These are phyloP conservation scores for Kwoniella shandongensis DNA, from an alignment of 768 basidiomycete genomes.

Conservation along the genomic window DNA sequence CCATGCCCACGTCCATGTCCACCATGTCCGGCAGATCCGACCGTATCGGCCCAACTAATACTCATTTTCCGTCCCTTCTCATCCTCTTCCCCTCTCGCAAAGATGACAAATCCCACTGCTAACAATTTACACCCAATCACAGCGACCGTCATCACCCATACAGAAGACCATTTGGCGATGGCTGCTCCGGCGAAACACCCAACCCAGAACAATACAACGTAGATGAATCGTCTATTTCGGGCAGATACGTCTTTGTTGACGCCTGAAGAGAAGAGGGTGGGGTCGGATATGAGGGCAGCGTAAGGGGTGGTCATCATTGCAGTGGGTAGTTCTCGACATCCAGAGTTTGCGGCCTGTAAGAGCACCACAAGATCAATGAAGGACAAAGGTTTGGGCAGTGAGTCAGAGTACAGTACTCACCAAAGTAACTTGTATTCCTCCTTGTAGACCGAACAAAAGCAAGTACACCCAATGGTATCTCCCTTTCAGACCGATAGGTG, in stretches of 20 bases:
- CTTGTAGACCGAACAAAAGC: slow-evolving; percentile 25
- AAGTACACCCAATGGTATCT: slow-evolving; percentile 26
- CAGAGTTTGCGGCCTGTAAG: slow-evolving; percentile 26
- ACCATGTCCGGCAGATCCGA: no score
- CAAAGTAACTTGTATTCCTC: slow-evolving; percentile 29
- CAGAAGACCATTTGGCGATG: slow-evolving; percentile 7
- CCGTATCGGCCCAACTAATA: no score
- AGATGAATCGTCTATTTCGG: slow-evolving; percentile 30
- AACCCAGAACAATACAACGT: slow-evolving; percentile 30
- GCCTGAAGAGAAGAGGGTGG: slow-evolving; percentile 17
- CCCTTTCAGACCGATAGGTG: neutral
- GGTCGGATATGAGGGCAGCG: slow-evolving; percentile 35
- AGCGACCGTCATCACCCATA: slow-evolving; percentile 9
- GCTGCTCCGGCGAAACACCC: slow-evolving; percentile 22
- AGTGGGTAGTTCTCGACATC: slow-evolving; percentile 29
- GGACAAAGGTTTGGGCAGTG: no score
- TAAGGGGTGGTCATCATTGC: slow-evolving; percentile 43
- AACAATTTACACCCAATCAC: slow-evolving; percentile 21
- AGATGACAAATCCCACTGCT: slow-evolving; percentile 4
- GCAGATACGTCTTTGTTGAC: neutral
- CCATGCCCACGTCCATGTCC: no score
- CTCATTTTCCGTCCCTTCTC: no score
- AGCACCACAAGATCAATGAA: no score
- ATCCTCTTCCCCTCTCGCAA: neutral
- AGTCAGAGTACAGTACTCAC: no score